Percentiles rank a stretch among this genome's conserved stretches.
phyloP scores from a whole-genome alignment of 768 basidiomycete species.

The Tremella mesenterica region DNA sequence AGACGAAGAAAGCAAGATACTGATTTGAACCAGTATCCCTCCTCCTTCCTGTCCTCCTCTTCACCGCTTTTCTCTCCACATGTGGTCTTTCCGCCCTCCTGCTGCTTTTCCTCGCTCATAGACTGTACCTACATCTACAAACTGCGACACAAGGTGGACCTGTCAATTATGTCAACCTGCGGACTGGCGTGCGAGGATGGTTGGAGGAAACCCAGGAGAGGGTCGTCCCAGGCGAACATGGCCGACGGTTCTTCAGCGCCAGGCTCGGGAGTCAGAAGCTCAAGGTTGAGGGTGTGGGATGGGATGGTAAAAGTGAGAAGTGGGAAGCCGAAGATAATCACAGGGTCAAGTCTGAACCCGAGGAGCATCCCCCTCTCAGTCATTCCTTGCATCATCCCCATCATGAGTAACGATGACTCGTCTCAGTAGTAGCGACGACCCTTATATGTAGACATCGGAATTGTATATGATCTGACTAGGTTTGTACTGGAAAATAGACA shows the following conservation, averaged over 20 bases:
- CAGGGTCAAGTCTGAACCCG: too few relatives aligned
- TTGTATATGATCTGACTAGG: not conserved
- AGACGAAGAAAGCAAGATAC: not conserved
- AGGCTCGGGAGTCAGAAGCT: not conserved
- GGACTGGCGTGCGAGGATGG: constrained; percentile 17
- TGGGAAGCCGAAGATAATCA: not conserved
- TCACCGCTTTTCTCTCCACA: constrained; percentile 21
- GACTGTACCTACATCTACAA: constrained; percentile 30
- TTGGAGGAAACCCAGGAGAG: constrained; percentile 23
- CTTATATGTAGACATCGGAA: too few relatives aligned
- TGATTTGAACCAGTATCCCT: constrained; percentile 11
- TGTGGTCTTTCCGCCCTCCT: constrained; percentile 19
- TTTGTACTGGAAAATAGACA: not conserved
- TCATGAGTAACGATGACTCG: too few relatives aligned
- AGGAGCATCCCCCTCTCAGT: too few relatives aligned
- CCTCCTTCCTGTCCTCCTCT: constrained; percentile 29
- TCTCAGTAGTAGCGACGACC: too few relatives aligned
- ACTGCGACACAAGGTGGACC: not conserved
- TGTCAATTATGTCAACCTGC: constrained; percentile 8
- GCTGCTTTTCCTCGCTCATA: constrained; percentile 29
- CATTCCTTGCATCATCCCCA: too few relatives aligned
- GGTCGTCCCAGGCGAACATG: constrained; percentile 1
- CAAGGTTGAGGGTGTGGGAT: not conserved
- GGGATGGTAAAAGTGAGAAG: not conserved
- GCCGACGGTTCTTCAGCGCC: not conserved